These are phyloP conservation scores for Aristolochia fimbriata DNA, from an alignment of 164 flowering plant genomes.

Conservation along the genomic window DNA sequence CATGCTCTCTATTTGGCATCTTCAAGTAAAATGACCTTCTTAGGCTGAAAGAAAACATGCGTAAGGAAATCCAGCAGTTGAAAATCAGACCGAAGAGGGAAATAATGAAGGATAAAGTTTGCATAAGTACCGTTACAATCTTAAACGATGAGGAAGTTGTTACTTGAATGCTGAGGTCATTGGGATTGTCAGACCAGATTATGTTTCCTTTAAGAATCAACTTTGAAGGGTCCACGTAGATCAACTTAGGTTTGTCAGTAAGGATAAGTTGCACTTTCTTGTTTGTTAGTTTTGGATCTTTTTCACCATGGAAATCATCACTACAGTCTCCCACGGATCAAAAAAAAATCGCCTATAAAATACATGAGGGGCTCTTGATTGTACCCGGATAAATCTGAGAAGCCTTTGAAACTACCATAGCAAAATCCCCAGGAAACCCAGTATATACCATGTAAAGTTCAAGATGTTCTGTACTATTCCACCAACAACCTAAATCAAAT, in stretches of 20 bases:
- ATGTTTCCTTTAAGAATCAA: conserved; percentile 68
- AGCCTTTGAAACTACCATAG: no score
- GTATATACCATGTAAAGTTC: no score
- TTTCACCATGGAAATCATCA: no score
- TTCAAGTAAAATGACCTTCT: conserved; percentile 77
- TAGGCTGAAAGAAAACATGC: conserved; percentile 47
- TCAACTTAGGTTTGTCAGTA: conserved; percentile 87
- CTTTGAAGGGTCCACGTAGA: conserved; percentile 86
- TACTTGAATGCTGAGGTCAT: conserved; percentile 77
- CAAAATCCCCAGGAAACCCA: no score
- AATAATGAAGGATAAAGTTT: not conserved
- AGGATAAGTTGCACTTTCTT: conserved; percentile 95
- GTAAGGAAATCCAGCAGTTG: not conserved
- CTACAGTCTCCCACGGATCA: conserved; percentile 97
- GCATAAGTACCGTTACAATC: conserved; percentile 60
- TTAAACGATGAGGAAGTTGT: conserved; percentile 68
- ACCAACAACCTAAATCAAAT: no score
- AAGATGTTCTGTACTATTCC: no score
- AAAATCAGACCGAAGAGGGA: not conserved
- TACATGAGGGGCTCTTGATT: not conserved
- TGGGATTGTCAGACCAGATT: conserved; percentile 81
- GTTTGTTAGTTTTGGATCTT: conserved; percentile 76
- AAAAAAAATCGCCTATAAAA: conserved; percentile 78
- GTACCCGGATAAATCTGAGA: no score
- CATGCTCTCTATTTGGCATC: conserved; percentile 87